Evolutionary conservation across 768 basidiomycete species (phyloP), one percentile per base, ranked within the genome.

Genomic region (Tulasnella sp.): DNA sequence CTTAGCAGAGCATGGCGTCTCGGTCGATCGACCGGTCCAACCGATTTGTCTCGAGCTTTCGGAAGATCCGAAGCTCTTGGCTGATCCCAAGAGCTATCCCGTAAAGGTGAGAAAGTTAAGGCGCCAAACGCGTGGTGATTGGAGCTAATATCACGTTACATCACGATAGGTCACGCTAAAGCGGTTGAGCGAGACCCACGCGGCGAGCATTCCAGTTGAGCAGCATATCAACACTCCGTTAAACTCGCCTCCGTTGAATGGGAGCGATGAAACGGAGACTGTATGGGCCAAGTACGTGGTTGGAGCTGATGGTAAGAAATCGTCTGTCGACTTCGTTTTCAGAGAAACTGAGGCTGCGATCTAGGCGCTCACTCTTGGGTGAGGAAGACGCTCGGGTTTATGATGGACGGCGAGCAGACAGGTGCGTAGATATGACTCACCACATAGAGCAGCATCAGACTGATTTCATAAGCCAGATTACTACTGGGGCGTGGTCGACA

Each of bases 351-450:
- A 76, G 74, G 22, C 7, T 32, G 37, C 59, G 63, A 35, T 35
- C 69, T 76, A 90, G 89, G 90, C 5, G 91, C 90, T 0, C 91
- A 92, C 79, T 92, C 90, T 12, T 92, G 91, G 90, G 89, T 93
- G 29, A 85, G 92, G 32, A 91, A 90, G 73, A 71, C 80, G 0
- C 81, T 91, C 9, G 82, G 83, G 9, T 88, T 93, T 67, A 77
- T 80, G 4, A 89, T 93, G 90, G 86, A 91, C 73, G 92, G 92
- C 6, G 90, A 92, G 78, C 88, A 90, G 74, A 84, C 78, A 14
- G 82, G 84, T 79, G 74, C 76, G 73, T 71, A 1, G 8, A 19
- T 76, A 73, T 29, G 34, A 16, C 12, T 32, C 22, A 26, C 5
- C n/a, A n/a, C 6, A 9, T n/a, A 9, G 8, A n/a, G 32, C 26